Percentiles rank a stretch among this genome's conserved stretches.
Evolutionary conservation across 257 asterid genomes (phyloP).

Genomic region (Galeopsis tetrahit): DNA sequence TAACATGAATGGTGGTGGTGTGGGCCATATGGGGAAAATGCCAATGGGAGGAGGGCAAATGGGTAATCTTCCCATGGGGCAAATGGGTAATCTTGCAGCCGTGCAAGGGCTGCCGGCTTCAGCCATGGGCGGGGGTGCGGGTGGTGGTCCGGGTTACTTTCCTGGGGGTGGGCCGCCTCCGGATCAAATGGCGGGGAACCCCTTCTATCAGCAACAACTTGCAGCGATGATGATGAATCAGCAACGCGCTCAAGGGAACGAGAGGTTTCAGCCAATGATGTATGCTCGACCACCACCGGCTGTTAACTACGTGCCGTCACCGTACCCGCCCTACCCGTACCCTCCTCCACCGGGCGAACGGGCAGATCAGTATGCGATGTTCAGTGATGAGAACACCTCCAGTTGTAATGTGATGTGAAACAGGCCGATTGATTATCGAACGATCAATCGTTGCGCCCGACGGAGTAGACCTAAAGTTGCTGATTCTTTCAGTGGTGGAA

Average conservation of each 20-base stretch:
- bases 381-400: constrained; percentile 70
- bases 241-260: constrained; percentile 87
- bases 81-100: constrained; percentile 59
- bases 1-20: constrained; percentile 53
- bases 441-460: background rate
- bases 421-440: background rate
- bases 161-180: constrained; percentile 50
- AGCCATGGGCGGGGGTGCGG: constrained; percentile 48
- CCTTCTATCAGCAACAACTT: constrained; percentile 70
- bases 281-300: constrained; percentile 94
- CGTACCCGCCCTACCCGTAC: constrained; percentile 53
- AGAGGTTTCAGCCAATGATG: constrained; percentile 97
- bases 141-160: constrained; percentile 51
- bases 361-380: constrained; percentile 57
- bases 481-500: background rate
- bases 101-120: constrained; percentile 84
- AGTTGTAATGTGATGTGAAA: constrained; percentile 67
- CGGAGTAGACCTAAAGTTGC: background rate
- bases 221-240: constrained; percentile 96
- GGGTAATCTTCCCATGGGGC: constrained; percentile 63
- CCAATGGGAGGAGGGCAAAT: constrained; percentile 47
- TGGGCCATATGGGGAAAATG: constrained; percentile 58
- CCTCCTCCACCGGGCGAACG: constrained; percentile 68
- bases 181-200: constrained; percentile 64
- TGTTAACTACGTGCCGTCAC: constrained; percentile 80